Evolutionary conservation across 306 rosid species (phyloP).

Genomic region (Psophocarpus tetragonolobus): DNA sequence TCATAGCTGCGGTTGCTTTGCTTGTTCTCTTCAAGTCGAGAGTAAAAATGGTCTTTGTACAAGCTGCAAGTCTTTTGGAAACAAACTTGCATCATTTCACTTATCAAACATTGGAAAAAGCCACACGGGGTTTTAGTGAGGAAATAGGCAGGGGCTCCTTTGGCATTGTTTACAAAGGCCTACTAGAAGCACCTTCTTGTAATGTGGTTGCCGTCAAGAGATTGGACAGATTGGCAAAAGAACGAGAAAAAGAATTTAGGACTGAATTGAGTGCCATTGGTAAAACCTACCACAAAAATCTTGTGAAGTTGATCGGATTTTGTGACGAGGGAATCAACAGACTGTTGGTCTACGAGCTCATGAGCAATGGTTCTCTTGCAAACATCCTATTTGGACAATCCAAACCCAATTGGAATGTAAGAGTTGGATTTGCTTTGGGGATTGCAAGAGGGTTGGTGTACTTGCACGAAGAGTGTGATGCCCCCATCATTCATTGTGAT

Average conservation of each 20-base stretch:
- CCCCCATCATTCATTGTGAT: conserved; percentile 52
- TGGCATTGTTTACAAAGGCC: conserved; percentile 53
- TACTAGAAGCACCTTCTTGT: conserved; percentile 7
- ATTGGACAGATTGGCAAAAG: conserved; percentile 45
- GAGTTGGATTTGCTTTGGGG: conserved; percentile 42
- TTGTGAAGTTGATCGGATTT: conserved; percentile 46
- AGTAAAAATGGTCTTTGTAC: not conserved
- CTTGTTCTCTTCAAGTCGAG: conserved; percentile 10
- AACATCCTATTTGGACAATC: conserved; percentile 33
- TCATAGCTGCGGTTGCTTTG: conserved; percentile 25
- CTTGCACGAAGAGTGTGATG: conserved; percentile 51
- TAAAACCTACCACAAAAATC: conserved; percentile 47
- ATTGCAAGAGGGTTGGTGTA: conserved; percentile 49
- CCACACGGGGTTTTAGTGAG: conserved; percentile 40
- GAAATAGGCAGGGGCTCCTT: conserved; percentile 50
- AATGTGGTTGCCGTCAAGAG: conserved; percentile 43
- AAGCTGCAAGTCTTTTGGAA: conserved; percentile 27
- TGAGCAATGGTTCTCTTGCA: conserved; percentile 45
- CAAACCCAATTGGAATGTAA: conserved; percentile 43
- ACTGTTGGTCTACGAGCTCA: conserved; percentile 44
- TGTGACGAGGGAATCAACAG: conserved; percentile 49
- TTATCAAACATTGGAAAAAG: conserved; percentile 38
- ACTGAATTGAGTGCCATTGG: conserved; percentile 47
- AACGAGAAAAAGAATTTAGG: conserved; percentile 47
- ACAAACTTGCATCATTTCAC: conserved; percentile 39